Evolutionary conservation across 164 flowering plant genomes (phyloP), one percentile per base, ranked within the genome.

Genomic region (Vitis riparia): DNA sequence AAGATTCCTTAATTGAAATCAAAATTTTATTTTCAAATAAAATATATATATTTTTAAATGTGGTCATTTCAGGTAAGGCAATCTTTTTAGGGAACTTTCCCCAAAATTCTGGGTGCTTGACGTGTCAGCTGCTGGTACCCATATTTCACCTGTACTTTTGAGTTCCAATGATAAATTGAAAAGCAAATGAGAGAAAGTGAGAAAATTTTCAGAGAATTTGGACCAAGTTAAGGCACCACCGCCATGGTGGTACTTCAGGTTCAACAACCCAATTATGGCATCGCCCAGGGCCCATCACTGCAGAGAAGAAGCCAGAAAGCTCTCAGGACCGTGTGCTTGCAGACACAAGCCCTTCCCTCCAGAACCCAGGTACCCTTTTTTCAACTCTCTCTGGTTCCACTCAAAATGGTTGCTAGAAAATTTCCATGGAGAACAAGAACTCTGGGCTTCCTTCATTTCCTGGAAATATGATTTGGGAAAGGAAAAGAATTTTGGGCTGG

Each of bases 341-440:
- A 70, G 68, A 75, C 86, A 63, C 82, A 84, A 76, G 71, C 74
- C 2, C 17, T 61, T 70, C 79, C 89, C 52, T 85, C 94, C 44
- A 86, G 84, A 75, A 90, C 94, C 79, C 94, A 85, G 75, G 92
- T 85, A 69, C 53, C 19, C 63, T 58, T 70, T 37, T 71, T 57
- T 9, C 23, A 9, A 10, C 63, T 44, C 49, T 48, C 14, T 66
- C 57, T 32, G 23, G 56, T 70, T 72, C 58, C 27, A 5, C 14
- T 17, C 30, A 48, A 19, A 16, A 48, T 47, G 16, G 56, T 53
- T 13, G 3, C 3, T 5, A 53, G 15, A 12, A 53, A 53, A 53
- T 47, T 63, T 15, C 14, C n/a, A 3, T 19, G 15, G 7, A 37
- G 44, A 37, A 37, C 7, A 32, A 32, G 2, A 3, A 32, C 6